Evolutionary conservation across 768 basidiomycete genomes (phyloP), one percentile per base, ranked within the genome.

Genomic region (Kwoniella botswanensis): DNA sequence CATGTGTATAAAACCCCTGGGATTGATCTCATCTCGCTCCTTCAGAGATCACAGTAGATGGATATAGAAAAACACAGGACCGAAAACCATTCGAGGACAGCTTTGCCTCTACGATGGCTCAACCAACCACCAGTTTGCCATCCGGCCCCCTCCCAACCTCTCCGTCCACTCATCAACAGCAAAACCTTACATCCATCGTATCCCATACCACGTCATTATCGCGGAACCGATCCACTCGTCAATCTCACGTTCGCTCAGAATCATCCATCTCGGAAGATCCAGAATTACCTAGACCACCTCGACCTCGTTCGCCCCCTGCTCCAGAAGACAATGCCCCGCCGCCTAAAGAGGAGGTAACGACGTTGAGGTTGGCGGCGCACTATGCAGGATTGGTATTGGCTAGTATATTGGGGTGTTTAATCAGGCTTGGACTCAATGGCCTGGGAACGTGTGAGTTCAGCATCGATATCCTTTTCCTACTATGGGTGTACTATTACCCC

Each of bases 371-470:
- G n/a, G 41, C 35, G 12, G 79, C 82, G 5, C 78, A 81, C 58
- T 81, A 82, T 74, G 71, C 80, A 2, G 71, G 71, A 1, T 64
- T 83, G 24, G 75, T 91, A 79, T 91, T 93, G 11, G 88, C 89
- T 3, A 90, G 92, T n/a, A 88, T 95, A 60, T 87, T 96, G 57
- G 95, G 95, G n/a, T 86, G 89, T 4, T 88, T 98, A 46, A 89
- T 91, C 12, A 86, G 95, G 44, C 85, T 98, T 5, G 95, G 95
- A 0, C 82, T 97, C 9, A 80, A 87, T 35, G 91, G 92, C 7
- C 84, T 98, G 56, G 87, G 87, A 21, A 88, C 87, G 0, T 98
- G 80, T 83, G 64, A 73, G 80, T 74, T 0, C 12, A 13, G 46
- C 18, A 18, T 62, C n/a, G 50, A 26, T 58, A 13, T 26, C 57